Evolutionary conservation across 176 grass and related monocot genomes (phyloP).

Genomic region (Typha latifolia): DNA sequence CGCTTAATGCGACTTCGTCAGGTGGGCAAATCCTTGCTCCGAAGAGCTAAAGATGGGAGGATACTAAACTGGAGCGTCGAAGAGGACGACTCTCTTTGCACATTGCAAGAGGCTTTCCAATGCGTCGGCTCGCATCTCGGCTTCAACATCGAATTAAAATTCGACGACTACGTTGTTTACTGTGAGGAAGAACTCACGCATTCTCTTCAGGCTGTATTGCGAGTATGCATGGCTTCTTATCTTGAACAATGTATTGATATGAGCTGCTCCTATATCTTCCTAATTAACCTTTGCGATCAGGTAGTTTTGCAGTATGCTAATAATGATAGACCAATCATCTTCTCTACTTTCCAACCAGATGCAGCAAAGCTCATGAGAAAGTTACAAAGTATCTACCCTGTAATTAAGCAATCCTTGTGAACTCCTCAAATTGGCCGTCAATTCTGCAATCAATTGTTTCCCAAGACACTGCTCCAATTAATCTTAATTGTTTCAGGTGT

Average conservation of each 20-base stretch:
- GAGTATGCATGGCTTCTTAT: constrained; percentile 16
- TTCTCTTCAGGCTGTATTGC: constrained; percentile 38
- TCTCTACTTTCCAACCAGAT: constrained; percentile 89
- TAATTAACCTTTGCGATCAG: constrained; percentile 15
- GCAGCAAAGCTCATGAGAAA: constrained; percentile 47
- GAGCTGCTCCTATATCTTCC: no score
- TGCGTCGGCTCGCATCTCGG: constrained; percentile 46
- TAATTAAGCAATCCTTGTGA: constrained; percentile 18
- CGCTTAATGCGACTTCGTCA: neutral
- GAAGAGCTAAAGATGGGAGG: constrained; percentile 64
- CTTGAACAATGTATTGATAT: no score
- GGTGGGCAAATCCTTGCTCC: constrained; percentile 55
- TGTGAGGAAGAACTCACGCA: constrained; percentile 48
- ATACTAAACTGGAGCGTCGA: constrained; percentile 65
- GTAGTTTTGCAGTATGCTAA: constrained; percentile 46
- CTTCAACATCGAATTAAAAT: constrained; percentile 86
- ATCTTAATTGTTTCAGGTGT: constrained; percentile 39
- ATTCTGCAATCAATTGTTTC: no score
- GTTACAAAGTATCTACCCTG: constrained; percentile 64
- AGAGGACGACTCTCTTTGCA: constrained; percentile 53
- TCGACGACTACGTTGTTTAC: constrained; percentile 63
- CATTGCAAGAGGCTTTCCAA: constrained; percentile 66
- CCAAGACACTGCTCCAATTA: no score
- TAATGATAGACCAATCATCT: constrained; percentile 53
- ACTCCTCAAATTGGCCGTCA: no score